Evolutionary conservation across 352 stramenopile genomes (phyloP), one percentile per base, ranked within the genome.

Genomic region (Phytophthora sansomeana): DNA sequence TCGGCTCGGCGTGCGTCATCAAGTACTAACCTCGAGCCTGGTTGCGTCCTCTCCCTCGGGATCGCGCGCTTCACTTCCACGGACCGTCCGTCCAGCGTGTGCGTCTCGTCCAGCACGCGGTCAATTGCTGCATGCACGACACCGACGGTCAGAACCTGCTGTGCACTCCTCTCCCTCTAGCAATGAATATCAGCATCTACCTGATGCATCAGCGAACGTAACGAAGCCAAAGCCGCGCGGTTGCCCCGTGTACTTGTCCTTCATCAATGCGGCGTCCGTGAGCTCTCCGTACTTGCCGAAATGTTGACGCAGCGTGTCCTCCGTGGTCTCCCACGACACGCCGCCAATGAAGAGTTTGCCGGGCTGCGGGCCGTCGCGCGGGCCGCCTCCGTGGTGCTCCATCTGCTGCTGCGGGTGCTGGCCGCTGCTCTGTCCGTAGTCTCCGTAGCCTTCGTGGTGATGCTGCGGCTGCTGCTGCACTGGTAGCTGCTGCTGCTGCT

Each of bases 1-100:
- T 52, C 47, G 60, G 62, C 59, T 60, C 33, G 41, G 43, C 44
- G 29, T 50, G 47, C 33, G 44, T 35, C 43, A n/a, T 58, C 13
- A 43, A 69, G 55, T 86, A 91, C 85, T 91, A 90, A 90, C 80
- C 85, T 93, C 83, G 83, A 69, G 33, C 74, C 76, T 41, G 63
- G 68, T 17, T 80, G 78, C 39, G 88, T 85, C 63, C 81, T 91
- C 84, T 95, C 89, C 68, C 92, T 86, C 54, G 83, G 91, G 58
- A 98, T 93, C 30, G 93, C 93, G 53, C 87, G 77, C 78, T 98
- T 98, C 42, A 98, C 92, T 78, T 98, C 93, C 30, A 98, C 90
- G 28, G 90, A 86, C 24, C 93, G 80, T 13, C 92, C 93, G 61
- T 98, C 92, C 58, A 98, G 84, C 48, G 75, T 92, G 73, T 98